phyloP scores from a whole-genome alignment of 2,329 filamentous ascomycete species.

The Venturia carpophila region DNA sequence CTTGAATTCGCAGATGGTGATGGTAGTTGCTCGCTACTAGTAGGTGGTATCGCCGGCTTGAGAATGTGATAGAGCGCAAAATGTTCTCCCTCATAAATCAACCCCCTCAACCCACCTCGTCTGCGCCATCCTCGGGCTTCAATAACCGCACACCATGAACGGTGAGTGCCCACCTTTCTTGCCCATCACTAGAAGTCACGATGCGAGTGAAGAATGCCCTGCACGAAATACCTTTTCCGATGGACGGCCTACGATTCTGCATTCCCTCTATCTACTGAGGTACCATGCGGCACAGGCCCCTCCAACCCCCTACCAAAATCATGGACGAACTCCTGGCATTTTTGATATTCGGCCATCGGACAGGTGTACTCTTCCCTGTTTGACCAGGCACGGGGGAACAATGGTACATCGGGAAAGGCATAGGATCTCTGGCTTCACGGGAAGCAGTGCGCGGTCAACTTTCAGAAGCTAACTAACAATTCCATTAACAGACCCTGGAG shows the following conservation, averaged over 20 bases:
- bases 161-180: neutral
- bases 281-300: too few species aligned
- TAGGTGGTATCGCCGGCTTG: neutral
- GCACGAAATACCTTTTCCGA: neutral
- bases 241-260: neutral
- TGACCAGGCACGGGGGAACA: too few species aligned
- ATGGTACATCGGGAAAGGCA: too few species aligned
- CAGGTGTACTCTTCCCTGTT: too few species aligned
- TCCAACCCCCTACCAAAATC: too few species aligned
- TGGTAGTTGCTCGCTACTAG: neutral
- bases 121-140: neutral
- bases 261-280: too few species aligned
- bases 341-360: too few species aligned
- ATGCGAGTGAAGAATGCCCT: too few species aligned
- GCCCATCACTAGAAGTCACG: neutral
- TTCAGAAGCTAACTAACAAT: neutral
- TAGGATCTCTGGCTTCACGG: too few species aligned
- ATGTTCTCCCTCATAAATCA: neutral
- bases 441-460: too few species aligned
- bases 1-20: neutral
- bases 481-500: conserved; percentile 40
- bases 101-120: neutral
- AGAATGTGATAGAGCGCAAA: neutral
- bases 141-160: neutral
- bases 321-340: too few species aligned